A percentile compares a stretch with the other conserved stretches of the same genome.
Evolutionary conservation across 192 early-diverging fungal genomes (phyloP).

Genomic region (Coemansia sp.): DNA sequence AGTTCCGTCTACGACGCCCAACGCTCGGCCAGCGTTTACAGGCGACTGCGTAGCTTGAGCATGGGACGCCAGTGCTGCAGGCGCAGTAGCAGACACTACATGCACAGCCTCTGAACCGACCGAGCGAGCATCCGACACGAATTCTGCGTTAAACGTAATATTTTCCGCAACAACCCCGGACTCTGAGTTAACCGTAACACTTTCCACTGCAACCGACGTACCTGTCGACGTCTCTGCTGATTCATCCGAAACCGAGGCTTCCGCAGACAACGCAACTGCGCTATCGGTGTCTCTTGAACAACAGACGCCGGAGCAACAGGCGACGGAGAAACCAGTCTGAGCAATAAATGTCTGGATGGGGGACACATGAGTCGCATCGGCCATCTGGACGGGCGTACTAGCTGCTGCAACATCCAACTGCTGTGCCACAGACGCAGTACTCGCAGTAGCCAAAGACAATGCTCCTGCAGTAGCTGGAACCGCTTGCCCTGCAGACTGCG

Average conservation of each 20-base stretch:
- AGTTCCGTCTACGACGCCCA: constrained; percentile 4
- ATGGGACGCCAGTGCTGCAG: constrained; percentile 13
- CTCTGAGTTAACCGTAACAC: not conserved
- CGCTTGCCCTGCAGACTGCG: not conserved
- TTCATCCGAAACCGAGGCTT: not conserved
- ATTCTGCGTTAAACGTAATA: not conserved
- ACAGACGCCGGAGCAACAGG: not conserved
- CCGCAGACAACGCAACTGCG: not conserved
- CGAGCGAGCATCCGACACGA: not conserved
- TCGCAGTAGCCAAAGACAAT: not conserved
- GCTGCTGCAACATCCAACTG: not conserved
- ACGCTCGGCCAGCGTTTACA: not conserved
- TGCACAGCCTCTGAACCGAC: not conserved
- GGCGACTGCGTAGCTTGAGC: constrained; percentile 14
- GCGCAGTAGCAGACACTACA: not conserved
- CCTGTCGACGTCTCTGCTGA: not conserved
- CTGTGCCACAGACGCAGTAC: not conserved
- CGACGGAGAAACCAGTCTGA: no score
- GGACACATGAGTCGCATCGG: not conserved
- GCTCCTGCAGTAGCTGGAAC: not conserved
- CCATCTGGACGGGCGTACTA: not conserved
- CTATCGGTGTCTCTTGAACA: constrained; percentile 3
- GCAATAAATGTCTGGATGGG: not conserved
- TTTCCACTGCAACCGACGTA: not conserved
- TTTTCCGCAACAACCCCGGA: not conserved